Conservation (phyloP, 164 flowering plant genomes). For the Vitis cinerea region DNA sequence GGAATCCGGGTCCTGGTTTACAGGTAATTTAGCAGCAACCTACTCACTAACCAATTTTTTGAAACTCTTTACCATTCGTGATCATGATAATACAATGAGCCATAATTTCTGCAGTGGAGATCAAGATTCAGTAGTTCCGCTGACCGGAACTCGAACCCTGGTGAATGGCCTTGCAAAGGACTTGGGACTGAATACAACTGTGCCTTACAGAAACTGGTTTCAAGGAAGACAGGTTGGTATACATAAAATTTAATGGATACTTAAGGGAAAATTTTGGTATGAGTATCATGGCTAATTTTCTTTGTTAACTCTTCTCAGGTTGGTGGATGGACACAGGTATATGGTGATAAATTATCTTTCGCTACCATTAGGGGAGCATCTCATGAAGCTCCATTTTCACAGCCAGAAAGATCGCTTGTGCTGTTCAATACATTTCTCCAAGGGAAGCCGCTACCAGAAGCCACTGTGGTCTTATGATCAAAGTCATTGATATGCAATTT, state of each 20-base stretch:
- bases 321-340: conserved; percentile 58
- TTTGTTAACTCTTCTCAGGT: conserved; percentile 26
- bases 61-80: not conserved
- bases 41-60: not conserved
- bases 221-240: conserved; percentile 23
- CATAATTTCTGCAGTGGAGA: conserved; percentile 43
- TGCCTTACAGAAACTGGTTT: conserved; percentile 56
- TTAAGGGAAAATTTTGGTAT: not conserved
- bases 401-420: conserved; percentile 53
- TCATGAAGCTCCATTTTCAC: conserved; percentile 57
- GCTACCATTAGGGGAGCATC: conserved; percentile 62
- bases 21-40: conserved; percentile 24
- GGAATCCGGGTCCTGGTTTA: conserved; percentile 35
- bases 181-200: conserved; percentile 36
- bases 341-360: conserved; percentile 41
- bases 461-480: not conserved
- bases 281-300: not conserved
- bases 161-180: conserved; percentile 38
- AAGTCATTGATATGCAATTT: not conserved
- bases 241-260: not conserved
- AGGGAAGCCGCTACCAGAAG: conserved; percentile 42
- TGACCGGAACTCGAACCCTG: conserved; percentile 45
- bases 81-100: not conserved
- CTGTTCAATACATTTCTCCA: conserved; percentile 40
- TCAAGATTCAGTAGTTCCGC: conserved; percentile 62